Evolutionary conservation across 2,329 filamentous ascomycete genomes (phyloP).

Genomic region (Grosmannia clavigera): DNA sequence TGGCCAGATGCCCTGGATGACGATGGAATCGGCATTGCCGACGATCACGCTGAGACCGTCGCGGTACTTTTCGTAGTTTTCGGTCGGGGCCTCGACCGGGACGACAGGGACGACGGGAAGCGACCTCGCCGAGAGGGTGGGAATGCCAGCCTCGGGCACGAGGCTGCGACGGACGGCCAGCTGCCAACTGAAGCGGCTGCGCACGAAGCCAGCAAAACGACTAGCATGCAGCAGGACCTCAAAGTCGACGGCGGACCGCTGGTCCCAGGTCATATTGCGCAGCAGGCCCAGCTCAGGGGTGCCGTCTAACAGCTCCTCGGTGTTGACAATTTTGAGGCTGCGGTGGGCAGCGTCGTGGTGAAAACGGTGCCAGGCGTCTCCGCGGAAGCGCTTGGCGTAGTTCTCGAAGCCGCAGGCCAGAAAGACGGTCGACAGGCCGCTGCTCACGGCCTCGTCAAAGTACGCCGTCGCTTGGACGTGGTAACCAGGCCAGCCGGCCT

Average conservation of each 20-base stretch:
- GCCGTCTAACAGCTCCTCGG: constrained; percentile 21
- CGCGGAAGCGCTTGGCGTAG: constrained; percentile 18
- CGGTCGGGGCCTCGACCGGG: background rate
- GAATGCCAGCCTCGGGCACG: constrained; percentile 10
- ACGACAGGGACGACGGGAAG: too few species aligned
- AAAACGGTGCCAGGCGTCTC: constrained; percentile 15
- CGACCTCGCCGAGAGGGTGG: background rate
- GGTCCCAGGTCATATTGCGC: constrained; percentile 18
- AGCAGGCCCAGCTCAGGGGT: constrained; percentile 17
- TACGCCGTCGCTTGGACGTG: constrained; percentile 24
- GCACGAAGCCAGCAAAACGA: constrained; percentile 8
- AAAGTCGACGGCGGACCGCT: constrained; percentile 10
- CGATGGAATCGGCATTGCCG: constrained; percentile 6
- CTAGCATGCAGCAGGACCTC: constrained; percentile 8
- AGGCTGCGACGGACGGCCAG: constrained; percentile 7
- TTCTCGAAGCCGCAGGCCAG: constrained; percentile 22
- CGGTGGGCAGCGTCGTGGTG: constrained; percentile 14
- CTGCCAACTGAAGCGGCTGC: constrained; percentile 11
- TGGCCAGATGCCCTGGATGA: constrained; percentile 10
- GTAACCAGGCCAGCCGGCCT: constrained; percentile 21
- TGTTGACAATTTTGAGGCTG: constrained; percentile 20
- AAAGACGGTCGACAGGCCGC: constrained; percentile 21
- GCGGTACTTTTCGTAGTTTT: constrained; percentile 6
- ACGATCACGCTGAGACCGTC: constrained; percentile 9
- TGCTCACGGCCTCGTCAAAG: constrained; percentile 19